Conservation (phyloP, 345 rosid genomes). For the Citrus unshiu region DNA sequence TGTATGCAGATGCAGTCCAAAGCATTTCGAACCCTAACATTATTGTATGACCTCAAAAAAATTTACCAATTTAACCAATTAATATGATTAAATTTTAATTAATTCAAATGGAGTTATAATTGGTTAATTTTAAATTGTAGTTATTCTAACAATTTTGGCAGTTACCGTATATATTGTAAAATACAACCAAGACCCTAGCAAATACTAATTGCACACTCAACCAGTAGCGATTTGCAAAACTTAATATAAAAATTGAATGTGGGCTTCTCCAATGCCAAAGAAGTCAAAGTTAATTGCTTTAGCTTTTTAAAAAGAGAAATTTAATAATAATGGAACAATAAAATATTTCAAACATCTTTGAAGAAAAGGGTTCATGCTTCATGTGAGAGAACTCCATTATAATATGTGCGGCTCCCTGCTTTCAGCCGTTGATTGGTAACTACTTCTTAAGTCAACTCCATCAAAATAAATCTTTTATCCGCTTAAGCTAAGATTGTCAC, state of each 20-base stretch:
- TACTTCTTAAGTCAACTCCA: background rate
- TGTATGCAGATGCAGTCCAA: too few relatives aligned
- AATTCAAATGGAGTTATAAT: too few relatives aligned
- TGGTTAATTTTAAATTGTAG: too few relatives aligned
- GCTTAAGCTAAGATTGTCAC: background rate
- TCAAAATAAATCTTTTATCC: background rate
- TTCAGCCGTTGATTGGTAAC: constrained; percentile 9
- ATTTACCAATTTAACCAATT: too few relatives aligned
- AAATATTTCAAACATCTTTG: background rate
- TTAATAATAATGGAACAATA: background rate
- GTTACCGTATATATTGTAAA: background rate
- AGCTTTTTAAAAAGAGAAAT: constrained; percentile 1
- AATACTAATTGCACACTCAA: background rate
- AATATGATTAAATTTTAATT: too few relatives aligned
- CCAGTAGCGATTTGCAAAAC: background rate
- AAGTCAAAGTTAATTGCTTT: constrained; percentile 15
- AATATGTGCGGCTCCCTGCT: background rate
- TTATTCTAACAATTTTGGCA: background rate
- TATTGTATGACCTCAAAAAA: too few relatives aligned
- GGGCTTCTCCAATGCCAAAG: background rate
- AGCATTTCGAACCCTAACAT: too few relatives aligned
- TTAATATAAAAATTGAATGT: background rate
- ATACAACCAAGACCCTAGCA: background rate
- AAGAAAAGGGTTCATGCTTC: background rate
- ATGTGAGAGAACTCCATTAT: background rate